Base-by-base conservation (phyloP, 2,329 filamentous ascomycete species). In the Mariannaea elegans region DNA sequence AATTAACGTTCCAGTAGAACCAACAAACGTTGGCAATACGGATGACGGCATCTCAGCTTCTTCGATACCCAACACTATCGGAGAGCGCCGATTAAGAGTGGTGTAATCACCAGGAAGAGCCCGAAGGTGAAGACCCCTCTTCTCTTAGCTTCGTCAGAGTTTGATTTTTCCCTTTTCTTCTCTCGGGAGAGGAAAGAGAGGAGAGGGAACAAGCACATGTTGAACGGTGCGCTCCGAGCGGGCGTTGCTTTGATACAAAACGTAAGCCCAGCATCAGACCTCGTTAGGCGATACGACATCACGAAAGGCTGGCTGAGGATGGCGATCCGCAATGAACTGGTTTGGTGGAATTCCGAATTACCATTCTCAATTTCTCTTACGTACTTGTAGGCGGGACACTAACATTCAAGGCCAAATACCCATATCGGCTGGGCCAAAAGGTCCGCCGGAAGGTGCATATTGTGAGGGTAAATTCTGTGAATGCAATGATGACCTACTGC, bases 231-330 rank as follows among this genome's bases (percentile, higher is more conserved):
- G 7, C 13, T n/a, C 16, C 10, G 6, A 19, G n/a, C 16, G 36
- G 36, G 36, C 36, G 36, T 39, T 39, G 36, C 36, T 19, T 39
- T 6, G 36, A 39, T 19, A 10, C 36, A 14, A 7, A 39, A 39
- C 36, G 36, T 39, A 39, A 39, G 36, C 36, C 14, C 14, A 18
- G 36, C 36, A 39, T 21, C 19, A 24, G 32, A 58, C 65, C 63
- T 65, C 65, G 57, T 61, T 62, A 29, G n/a, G 23, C 55, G 36
- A 68, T 66, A 63, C 65, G 66, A 62, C 61, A 14, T 59, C 44
- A 38, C 56, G 32, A 42, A 38, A n/a, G n/a, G n/a, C n/a, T n/a
- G 31, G 50, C 56, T 49, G 47, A 36, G 55, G 59, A 66, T 64
- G 63, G 63, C 39, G 56, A 53, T n/a, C n/a, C n/a, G n/a, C n/a